phyloP scores from a whole-genome alignment of 2,329 filamentous ascomycete species.

The Fusarium albosuccineum region DNA sequence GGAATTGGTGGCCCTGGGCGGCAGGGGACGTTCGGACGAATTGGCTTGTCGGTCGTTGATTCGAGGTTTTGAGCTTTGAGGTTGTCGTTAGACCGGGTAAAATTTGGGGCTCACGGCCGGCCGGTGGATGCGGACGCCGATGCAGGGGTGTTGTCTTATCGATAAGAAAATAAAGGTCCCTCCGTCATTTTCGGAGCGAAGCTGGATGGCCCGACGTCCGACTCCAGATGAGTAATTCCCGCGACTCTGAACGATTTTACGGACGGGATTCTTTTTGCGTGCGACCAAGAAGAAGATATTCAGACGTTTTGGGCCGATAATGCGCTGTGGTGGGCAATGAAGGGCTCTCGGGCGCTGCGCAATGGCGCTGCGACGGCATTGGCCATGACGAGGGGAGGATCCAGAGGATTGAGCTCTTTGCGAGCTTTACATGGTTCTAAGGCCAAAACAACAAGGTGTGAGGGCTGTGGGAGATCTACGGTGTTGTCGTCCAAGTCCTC shows the following conservation, averaged over 20 bases:
- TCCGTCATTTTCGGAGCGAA: constrained; percentile 33
- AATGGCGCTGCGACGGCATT: constrained; percentile 38
- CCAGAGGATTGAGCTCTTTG: constrained; percentile 37
- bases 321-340: constrained; percentile 42
- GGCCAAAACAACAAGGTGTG: background rate
- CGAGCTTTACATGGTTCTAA: background rate
- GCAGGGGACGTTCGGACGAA: constrained; percentile 23
- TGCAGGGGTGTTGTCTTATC: constrained; percentile 41
- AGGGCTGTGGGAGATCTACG: constrained; percentile 1
- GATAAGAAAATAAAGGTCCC: constrained; percentile 42
- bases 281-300: background rate
- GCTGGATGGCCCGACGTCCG: constrained; percentile 4
- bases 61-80: constrained; percentile 28
- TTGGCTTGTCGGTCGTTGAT: constrained; percentile 23
- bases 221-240: background rate
- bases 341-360: constrained; percentile 39
- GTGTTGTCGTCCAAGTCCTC: background rate
- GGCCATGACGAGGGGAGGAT: constrained; percentile 28
- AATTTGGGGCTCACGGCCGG: constrained; percentile 45
- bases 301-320: constrained; percentile 21
- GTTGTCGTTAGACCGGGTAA: constrained; percentile 40
- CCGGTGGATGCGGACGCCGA: constrained; percentile 21
- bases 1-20: constrained; percentile 27
- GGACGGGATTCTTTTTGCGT: background rate
- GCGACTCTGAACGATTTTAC: background rate